Percentiles rank a stretch among this genome's conserved stretches.
These are phyloP conservation scores for Trapa incisa DNA, from an alignment of 345 rosid genomes.

Conservation along the genomic window DNA sequence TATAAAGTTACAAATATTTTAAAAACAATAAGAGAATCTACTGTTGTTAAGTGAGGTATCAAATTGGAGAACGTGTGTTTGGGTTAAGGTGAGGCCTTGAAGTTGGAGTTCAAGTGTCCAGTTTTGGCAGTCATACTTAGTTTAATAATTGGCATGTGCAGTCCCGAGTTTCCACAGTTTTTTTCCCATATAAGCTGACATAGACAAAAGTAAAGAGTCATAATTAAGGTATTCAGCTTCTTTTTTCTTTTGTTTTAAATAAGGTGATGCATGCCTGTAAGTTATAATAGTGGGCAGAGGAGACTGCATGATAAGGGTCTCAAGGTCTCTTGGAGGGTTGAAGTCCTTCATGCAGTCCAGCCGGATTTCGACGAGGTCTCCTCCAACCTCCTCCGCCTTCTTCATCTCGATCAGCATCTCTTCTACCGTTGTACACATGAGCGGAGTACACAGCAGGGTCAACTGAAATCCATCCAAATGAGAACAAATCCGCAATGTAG, in stretches of 20 bases:
- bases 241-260: too few species aligned
- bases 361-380: conserved; percentile 27
- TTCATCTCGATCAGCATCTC: conserved; percentile 32
- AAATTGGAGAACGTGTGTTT: too few species aligned
- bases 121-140: too few species aligned
- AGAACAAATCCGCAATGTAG: not conserved
- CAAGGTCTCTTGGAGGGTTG: conserved; percentile 20
- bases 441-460: conserved; percentile 35
- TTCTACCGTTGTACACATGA: conserved; percentile 30
- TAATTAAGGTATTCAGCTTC: not conserved
- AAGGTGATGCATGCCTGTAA: conserved; percentile 17
- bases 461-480: conserved; percentile 8
- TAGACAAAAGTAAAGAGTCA: too few species aligned
- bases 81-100: too few species aligned
- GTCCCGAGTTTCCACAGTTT: too few species aligned
- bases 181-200: too few species aligned
- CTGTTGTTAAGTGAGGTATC: too few species aligned
- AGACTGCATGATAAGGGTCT: conserved; percentile 24
- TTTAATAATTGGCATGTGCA: too few species aligned
- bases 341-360: conserved; percentile 31
- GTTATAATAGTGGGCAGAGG: conserved; percentile 37
- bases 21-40: too few species aligned
- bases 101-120: too few species aligned
- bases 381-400: conserved; percentile 26
- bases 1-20: too few species aligned